Percentiles rank a stretch among this genome's conserved stretches.
These are phyloP conservation scores for Curvularia lunata DNA, from an alignment of 2,329 filamentous ascomycete species.

Conservation along the genomic window DNA sequence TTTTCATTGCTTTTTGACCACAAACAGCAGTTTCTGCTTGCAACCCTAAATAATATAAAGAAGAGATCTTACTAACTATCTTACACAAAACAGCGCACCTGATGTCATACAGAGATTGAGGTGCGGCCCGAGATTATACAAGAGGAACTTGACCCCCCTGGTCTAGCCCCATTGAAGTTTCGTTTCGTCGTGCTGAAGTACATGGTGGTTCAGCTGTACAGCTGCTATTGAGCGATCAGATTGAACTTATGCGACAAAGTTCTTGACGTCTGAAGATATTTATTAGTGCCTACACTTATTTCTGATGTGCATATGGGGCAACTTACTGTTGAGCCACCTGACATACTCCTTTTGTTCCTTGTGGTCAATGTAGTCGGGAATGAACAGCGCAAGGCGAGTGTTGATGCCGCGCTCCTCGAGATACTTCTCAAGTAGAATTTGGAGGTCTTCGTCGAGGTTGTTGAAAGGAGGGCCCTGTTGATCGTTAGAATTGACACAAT, in stretches of 20 bases:
- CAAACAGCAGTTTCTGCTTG: neutral
- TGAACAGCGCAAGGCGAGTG: constrained; percentile 82
- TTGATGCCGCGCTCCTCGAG: constrained; percentile 94
- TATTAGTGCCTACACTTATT: constrained; percentile 25
- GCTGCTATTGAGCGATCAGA: neutral
- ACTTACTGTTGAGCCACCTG: constrained; percentile 74
- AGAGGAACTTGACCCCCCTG: constrained; percentile 1
- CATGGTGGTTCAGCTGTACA: neutral
- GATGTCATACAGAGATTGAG: constrained; percentile 16
- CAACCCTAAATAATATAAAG: neutral
- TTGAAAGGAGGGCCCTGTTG: constrained; percentile 78
- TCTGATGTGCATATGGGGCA: neutral
- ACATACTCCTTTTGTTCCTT: constrained; percentile 99
- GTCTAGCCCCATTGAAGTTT: constrained; percentile 5
- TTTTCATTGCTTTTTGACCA: neutral
- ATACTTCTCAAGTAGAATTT: constrained; percentile 89
- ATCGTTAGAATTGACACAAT: neutral
- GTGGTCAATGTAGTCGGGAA: constrained; percentile 94
- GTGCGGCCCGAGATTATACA: constrained; percentile 30
- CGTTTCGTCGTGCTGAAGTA: constrained; percentile 3
- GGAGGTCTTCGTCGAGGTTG: constrained; percentile 94
- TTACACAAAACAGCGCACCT: constrained; percentile 35
- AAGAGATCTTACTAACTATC: constrained; percentile 24
- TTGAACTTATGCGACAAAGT: constrained; percentile 69
- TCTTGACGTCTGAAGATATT: constrained; percentile 71